phyloP scores from a whole-genome alignment of 805 yeast species.

The Pichia kluyveri region DNA sequence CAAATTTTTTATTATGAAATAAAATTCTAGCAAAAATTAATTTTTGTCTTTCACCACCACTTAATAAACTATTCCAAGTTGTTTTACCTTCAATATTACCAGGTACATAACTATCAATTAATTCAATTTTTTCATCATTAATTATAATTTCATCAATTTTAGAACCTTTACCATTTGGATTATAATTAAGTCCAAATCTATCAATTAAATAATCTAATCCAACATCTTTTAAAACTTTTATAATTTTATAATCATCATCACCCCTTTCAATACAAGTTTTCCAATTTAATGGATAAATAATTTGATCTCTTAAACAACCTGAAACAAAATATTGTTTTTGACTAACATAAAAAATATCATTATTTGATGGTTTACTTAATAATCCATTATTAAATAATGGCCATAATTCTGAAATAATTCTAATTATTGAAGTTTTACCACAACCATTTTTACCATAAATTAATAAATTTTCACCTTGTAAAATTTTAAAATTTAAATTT shows the following conservation, averaged over 20 bases:
- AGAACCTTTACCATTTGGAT: constrained; percentile 19
- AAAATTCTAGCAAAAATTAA: constrained; percentile 79
- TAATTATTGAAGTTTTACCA: constrained; percentile 81
- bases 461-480: constrained; percentile 58
- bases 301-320: constrained; percentile 85
- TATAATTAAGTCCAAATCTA: constrained; percentile 47
- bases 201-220: constrained; percentile 71
- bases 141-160: constrained; percentile 19
- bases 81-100: constrained; percentile 21
- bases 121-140: constrained; percentile 18
- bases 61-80: constrained; percentile 77
- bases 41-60: constrained; percentile 96
- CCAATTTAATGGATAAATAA: constrained; percentile 77
- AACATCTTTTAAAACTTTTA: constrained; percentile 62
- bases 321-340: constrained; percentile 75
- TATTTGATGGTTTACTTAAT: constrained; percentile 63
- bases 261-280: constrained; percentile 71
- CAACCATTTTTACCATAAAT: constrained; percentile 83
- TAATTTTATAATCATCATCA: constrained; percentile 57
- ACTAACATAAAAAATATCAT: constrained; percentile 69
- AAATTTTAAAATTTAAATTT: constrained; percentile 53
- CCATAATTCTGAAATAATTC: constrained; percentile 86
- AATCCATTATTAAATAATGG: constrained; percentile 73
- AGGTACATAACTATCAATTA: constrained; percentile 20
- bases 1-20: constrained; percentile 72